phyloP scores from a whole-genome alignment of 169 alveolate genomes.

The Plasmodium coatneyi region DNA sequence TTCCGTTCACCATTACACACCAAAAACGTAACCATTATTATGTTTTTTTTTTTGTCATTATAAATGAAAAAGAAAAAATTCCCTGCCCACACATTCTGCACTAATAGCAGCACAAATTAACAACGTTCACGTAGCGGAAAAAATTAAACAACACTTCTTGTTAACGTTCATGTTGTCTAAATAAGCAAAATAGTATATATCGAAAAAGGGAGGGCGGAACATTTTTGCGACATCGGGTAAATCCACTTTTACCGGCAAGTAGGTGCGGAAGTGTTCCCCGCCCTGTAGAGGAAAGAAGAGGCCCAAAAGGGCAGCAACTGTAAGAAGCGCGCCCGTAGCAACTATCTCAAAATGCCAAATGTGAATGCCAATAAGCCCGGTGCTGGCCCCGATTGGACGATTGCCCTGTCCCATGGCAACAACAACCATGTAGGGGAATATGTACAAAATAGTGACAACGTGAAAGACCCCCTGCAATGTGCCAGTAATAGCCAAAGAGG shows the following conservation, averaged over 20 bases:
- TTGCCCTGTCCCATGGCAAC: background rate
- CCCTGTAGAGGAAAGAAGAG: background rate
- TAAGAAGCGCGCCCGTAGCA: background rate
- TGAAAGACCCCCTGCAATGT: background rate
- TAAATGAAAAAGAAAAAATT: background rate
- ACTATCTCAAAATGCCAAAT: background rate
- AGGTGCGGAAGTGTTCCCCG: background rate
- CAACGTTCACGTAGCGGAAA: background rate
- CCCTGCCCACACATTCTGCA: constrained; percentile 1
- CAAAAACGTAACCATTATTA: background rate
- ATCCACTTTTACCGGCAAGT: background rate
- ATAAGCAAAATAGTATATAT: background rate
- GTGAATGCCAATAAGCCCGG: constrained; percentile 4
- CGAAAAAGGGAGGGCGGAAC: background rate
- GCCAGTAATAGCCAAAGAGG: background rate
- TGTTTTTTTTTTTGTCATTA: background rate
- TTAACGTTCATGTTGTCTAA: background rate
- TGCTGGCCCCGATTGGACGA: background rate
- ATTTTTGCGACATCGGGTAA: background rate
- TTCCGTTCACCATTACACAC: background rate
- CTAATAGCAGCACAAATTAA: background rate
- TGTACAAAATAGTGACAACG: background rate
- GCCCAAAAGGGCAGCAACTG: background rate
- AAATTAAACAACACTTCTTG: background rate
- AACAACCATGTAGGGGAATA: background rate